Conservation (phyloP, 495 filamentous ascomycete genomes). For the Xylaria cubensis region DNA sequence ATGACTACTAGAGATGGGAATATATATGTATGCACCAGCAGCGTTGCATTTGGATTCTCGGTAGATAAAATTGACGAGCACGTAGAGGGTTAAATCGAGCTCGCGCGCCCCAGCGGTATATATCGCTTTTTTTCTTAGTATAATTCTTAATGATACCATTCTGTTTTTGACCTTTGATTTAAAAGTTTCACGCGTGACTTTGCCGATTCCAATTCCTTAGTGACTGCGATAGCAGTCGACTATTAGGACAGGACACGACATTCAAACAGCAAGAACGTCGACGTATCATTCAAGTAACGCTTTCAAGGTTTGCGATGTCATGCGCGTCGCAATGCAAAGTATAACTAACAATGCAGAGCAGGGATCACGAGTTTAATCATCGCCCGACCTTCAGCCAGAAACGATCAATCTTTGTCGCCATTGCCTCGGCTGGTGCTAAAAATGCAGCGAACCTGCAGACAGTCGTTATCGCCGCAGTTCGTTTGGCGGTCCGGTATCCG, state of each 20-base stretch:
- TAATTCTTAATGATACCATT: slow-evolving; percentile 31
- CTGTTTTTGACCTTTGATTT: neutral
- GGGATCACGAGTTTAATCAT: neutral
- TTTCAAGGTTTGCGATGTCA: neutral
- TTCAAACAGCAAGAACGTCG: neutral
- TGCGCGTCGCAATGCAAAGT: neutral
- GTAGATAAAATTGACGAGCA: slow-evolving; percentile 6
- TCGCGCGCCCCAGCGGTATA: slow-evolving; percentile 12
- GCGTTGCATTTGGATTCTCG: slow-evolving; percentile 14
- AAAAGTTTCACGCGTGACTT: neutral
- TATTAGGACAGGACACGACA: neutral
- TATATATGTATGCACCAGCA: slow-evolving; percentile 8
- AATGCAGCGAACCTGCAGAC: too few species aligned
- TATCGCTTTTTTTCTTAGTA: slow-evolving; percentile 11
- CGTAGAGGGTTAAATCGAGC: slow-evolving; percentile 5
- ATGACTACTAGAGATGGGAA: slow-evolving; percentile 36
- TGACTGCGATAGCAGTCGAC: neutral
- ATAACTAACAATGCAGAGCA: neutral
- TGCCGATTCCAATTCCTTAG: too few species aligned
- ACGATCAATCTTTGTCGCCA: neutral
- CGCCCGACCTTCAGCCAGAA: neutral
- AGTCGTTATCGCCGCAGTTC: too few species aligned
- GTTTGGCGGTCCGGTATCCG: too few species aligned
- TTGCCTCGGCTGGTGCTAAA: too few species aligned
- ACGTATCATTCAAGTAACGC: neutral